Base-by-base conservation (phyloP, 495 filamentous ascomycete genomes). In the Penicillium crystallinum region DNA sequence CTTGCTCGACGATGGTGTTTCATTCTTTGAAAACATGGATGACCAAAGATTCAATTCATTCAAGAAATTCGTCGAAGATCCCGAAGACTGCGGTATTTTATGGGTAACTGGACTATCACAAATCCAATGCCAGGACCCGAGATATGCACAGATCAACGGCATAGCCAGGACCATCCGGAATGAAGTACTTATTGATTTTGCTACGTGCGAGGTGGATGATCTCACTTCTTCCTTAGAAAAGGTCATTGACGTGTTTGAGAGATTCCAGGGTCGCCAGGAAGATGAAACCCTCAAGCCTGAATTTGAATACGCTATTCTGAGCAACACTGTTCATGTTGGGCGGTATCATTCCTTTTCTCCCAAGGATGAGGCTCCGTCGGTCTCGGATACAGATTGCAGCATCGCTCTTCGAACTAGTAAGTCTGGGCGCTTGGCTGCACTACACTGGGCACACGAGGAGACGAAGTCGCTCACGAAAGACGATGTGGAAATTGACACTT, bases 391-490 rank as follows among this genome's bases (percentile, higher is more conserved):
- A n/a, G 18, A n/a, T 21, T 39, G 37, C 10, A 29, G 35, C 53
- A 62, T 46, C 10, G 22, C 4, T 34, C 67, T 36, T 48, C 53
- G 46, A 37, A 55, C 35, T 18, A 46, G 18, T 17, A 57, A 35
- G 4, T 23, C 29, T 46, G 60, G 50, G 42, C 52, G 59, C 56
- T 18, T 66, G 69, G 44, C 73, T 76, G 46, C 75, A 69, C 15
- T 75, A 72, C 58, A 81, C 76, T 21, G 74, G 81, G 54, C 71
- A 75, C 21, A 72, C 61, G 1, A 36, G 50, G 19, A 71, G 57
- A 45, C 4, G 3, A 12, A 10, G 6, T 0, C 15, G 2, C 53
- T 55, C 3, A 25, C 27, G 0, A 54, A 44, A 3, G 58, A 59
- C 12, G 51, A 65, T 36, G 57, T 74, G 4, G 68, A 73, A 34